Base-by-base conservation (phyloP, 441 rosid genomes). In the Metrosideros polymorpha region DNA sequence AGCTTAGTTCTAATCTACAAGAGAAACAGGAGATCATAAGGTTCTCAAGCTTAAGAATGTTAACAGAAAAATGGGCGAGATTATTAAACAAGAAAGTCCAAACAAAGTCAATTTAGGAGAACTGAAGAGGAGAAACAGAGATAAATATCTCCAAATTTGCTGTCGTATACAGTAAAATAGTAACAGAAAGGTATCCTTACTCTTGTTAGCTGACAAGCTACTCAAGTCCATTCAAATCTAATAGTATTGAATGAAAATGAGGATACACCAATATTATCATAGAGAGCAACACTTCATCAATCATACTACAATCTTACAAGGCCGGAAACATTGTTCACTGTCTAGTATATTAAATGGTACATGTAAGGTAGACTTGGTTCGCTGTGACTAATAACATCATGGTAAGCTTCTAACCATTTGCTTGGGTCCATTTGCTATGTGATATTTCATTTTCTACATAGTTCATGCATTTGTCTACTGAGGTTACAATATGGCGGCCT, bases 1-100 rank as follows among this genome's bases (percentile, higher is more conserved):
- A 97, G 93, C 86, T 92, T 94, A 12, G 98, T 96, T 89, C 99
- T 91, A 88, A 94, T 91, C 99, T 97, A 47, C 79, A 71, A 71
- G 79, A 71, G 79, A 71, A 71, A 39, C 47, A 39, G 47, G 79
- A 90, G 75, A 24, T 71, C 47, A 39, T 71, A 39, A 47, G 79
- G 47, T 84, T 66, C 53, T 59, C 47, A 84, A 84, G 43, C 57
- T 56, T 45, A n/a, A 32, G 61, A 32, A n/a, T 1, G 15, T 3
- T 71, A 71, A 71, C n/a, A 22, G 79, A 27, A 39, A 71, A 39
- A 71, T 39, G 79, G 45, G 79, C 0, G 1, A 71, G n/a, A 22
- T 39, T 71, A 39, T 39, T 39, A 71, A 71, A 39, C n/a, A 7
- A 22, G 49, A 71, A 39, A 71, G 79, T 71, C 47, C 79, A 71